phyloP scores from a whole-genome alignment of 768 basidiomycete species.

The Suillus alpinus region DNA sequence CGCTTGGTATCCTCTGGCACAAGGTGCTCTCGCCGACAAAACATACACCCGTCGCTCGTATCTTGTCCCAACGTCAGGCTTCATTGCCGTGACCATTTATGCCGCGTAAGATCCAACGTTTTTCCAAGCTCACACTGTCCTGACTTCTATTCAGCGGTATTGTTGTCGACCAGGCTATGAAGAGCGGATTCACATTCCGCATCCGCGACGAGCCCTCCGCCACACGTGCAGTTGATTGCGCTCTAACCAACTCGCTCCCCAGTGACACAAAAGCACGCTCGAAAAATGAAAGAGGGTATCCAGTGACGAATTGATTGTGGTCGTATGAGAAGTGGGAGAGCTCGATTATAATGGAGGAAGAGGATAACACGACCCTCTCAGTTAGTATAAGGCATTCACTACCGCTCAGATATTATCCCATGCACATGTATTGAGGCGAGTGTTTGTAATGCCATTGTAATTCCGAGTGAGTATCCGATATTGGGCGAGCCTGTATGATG shows the following conservation, averaged over 20 bases:
- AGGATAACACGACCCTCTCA: background rate
- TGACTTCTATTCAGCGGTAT: conserved; percentile 40
- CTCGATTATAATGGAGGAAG: background rate
- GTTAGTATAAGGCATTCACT: background rate
- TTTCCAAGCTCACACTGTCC: background rate
- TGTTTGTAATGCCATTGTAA: background rate
- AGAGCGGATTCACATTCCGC: conserved; percentile 48
- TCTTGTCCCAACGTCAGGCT: conserved; percentile 57
- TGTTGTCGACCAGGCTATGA: conserved; percentile 47
- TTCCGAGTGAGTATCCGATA: background rate
- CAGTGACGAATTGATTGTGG: background rate
- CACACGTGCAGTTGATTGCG: conserved; percentile 9
- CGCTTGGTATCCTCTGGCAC: conserved; percentile 64
- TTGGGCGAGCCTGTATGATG: background rate
- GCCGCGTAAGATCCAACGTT: conserved; percentile 42
- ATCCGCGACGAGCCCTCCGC: conserved; percentile 42
- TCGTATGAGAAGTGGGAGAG: background rate
- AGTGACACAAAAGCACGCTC: background rate
- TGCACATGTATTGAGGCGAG: background rate
- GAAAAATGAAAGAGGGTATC: background rate
- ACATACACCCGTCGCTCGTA: conserved; percentile 54
- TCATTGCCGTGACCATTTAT: conserved; percentile 53
- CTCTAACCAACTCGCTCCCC: background rate
- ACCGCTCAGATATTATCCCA: background rate
- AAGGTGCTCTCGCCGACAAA: conserved; percentile 52